Evolutionary conservation across 805 yeast species (phyloP).

Genomic region (Yarrowia sp.): DNA sequence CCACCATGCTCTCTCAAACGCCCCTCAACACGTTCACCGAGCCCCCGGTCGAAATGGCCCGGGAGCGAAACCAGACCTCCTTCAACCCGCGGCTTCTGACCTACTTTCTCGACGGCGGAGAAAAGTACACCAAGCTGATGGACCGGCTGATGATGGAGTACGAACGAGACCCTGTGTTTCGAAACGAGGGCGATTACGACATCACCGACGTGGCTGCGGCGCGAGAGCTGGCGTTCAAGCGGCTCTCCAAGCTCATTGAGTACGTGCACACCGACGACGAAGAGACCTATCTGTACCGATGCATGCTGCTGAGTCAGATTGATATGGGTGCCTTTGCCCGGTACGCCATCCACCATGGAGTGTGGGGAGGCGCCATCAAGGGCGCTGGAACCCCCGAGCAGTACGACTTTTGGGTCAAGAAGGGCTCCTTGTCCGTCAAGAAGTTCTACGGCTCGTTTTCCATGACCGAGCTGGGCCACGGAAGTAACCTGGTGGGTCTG

Average conservation of each 20-base stretch:
- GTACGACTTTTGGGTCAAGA: slow-evolving; percentile 77
- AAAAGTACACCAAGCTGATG: slow-evolving; percentile 51
- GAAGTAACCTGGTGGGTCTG: slow-evolving; percentile 88
- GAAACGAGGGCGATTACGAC: slow-evolving; percentile 56
- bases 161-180: slow-evolving; percentile 63
- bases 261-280: slow-evolving; percentile 32
- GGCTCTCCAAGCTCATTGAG: slow-evolving; percentile 46
- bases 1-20: slow-evolving; percentile 7
- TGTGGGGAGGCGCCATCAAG: slow-evolving; percentile 77
- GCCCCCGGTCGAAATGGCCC: slow-evolving; percentile 50
- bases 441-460: slow-evolving; percentile 80
- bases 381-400: slow-evolving; percentile 90
- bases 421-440: slow-evolving; percentile 52
- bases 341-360: slow-evolving; percentile 84
- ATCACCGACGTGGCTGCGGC: slow-evolving; percentile 51
- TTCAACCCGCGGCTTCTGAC: slow-evolving; percentile 54
- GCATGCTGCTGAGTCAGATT: slow-evolving; percentile 46
- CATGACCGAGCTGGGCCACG: slow-evolving; percentile 93
- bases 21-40: slow-evolving; percentile 46
- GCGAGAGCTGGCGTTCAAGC: slow-evolving; percentile 51
- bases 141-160: slow-evolving; percentile 54
- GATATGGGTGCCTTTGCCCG: slow-evolving; percentile 86
- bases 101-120: slow-evolving; percentile 54
- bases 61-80: slow-evolving; percentile 52
- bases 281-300: slow-evolving; percentile 45